These are phyloP conservation scores for Nicotiana undulata DNA, from an alignment of 257 asterid species.

Conservation along the genomic window DNA sequence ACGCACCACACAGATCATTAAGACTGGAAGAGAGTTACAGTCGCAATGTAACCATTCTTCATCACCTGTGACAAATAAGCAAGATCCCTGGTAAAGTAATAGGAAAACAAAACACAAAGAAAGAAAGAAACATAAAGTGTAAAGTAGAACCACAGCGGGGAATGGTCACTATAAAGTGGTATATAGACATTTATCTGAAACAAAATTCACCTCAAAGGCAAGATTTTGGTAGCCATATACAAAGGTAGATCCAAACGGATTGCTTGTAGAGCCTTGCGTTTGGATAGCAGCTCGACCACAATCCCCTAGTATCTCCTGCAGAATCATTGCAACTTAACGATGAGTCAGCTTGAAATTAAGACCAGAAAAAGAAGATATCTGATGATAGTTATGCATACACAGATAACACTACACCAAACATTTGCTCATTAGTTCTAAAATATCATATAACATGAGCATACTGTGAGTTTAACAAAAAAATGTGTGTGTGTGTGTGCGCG, in stretches of 20 bases:
- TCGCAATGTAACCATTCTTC: constrained; percentile 79
- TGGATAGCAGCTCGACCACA: constrained; percentile 78
- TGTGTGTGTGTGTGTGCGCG: not conserved
- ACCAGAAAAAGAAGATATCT: not conserved
- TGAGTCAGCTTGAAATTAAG: not conserved
- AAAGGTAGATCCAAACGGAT: constrained; percentile 79
- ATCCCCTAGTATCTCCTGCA: constrained; percentile 77
- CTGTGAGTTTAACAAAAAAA: not conserved
- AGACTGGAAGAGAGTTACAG: constrained; percentile 75
- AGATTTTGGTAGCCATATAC: constrained; percentile 75
- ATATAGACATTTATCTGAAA: not conserved
- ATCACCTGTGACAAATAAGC: constrained; percentile 44
- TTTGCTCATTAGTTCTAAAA: not conserved
- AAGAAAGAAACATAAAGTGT: not conserved
- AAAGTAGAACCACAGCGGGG: not conserved
- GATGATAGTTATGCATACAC: not conserved
- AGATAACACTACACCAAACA: not conserved
- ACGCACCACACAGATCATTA: constrained; percentile 23
- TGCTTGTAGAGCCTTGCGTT: constrained; percentile 73
- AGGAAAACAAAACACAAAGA: not conserved
- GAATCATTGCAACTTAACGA: not conserved
- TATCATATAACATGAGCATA: not conserved
- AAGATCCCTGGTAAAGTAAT: not conserved
- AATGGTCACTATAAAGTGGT: not conserved
- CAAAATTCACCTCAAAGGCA: constrained; percentile 61